Evolutionary conservation across 306 rosid species (phyloP), one percentile per base, ranked within the genome.

Genomic region (Parietaria judaica): DNA sequence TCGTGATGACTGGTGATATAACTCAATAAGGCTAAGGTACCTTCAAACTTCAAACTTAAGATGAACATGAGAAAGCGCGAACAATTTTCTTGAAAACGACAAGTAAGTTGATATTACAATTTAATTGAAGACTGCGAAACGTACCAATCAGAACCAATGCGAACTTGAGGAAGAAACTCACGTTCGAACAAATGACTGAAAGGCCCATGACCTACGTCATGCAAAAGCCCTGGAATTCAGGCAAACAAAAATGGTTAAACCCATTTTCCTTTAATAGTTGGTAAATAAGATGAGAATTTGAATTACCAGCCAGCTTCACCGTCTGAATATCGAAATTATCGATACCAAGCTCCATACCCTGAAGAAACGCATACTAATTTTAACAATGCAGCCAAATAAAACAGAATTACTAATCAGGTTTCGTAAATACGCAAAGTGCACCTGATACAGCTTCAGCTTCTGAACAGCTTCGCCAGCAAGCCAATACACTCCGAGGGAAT

Each of bases 171-270:
- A 69, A 91, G 92, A 79, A 91, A 83, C 65, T 79, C 82, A 3
- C 92, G 88, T 79, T 91, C 98, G 74, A 85, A 91, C 76, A 91
- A 63, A 85, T 91, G 98, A 77, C 98, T 91, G 75, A 83, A 88
- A 68, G 98, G 96, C 17, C 96, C 98, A 61, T 91, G 98, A 61
- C 98, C 98, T 51, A 91, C 80, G 78, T 91, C 98, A 79, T 91
- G 98, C 80, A 91, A 47, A 68, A 91, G 98, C 56, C 98, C 98
- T 91, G 68, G 38, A 77, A 65, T 69, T 61, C 36, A 31, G 48
- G 59, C 34, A 41, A 61, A 54, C 37, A 65, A 68, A 8, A 38
- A 3, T 7, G 52, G 37, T 58, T 45, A 70, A 63, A 45, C 36
- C 11, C 55, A 12, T 7, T 17, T 12, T 34, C 11, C 37, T 11